These are phyloP conservation scores for Ormosia emarginata DNA, from an alignment of 306 rosid genomes.

Conservation along the genomic window DNA sequence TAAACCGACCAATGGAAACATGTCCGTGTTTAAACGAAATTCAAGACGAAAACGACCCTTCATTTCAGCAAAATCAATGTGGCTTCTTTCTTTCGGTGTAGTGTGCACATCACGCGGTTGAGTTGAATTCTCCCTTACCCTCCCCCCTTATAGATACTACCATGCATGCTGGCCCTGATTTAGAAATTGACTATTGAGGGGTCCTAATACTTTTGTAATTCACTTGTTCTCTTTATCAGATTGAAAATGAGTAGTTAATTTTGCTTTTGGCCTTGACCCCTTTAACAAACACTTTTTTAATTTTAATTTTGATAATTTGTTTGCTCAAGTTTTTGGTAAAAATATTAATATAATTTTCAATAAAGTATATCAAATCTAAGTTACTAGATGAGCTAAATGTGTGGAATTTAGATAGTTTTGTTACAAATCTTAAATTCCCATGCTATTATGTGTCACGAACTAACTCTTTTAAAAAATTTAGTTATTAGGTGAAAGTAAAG, in stretches of 20 bases:
- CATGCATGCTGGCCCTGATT: slow-evolving; percentile 40
- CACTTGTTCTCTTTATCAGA: background rate
- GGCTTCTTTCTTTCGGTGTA: slow-evolving; percentile 34
- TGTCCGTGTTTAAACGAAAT: slow-evolving; percentile 42
- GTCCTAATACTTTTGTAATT: slow-evolving; percentile 8
- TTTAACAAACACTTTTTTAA: background rate
- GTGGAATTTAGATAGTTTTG: background rate
- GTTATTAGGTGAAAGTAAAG: too few relatives aligned
- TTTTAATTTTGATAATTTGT: background rate
- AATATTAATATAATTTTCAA: background rate
- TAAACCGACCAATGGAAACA: slow-evolving; percentile 52
- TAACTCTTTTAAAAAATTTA: too few relatives aligned
- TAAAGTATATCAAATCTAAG: background rate
- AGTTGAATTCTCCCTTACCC: background rate
- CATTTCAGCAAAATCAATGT: slow-evolving; percentile 55
- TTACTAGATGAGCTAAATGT: background rate
- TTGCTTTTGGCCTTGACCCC: background rate
- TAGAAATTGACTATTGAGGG: slow-evolving; percentile 36
- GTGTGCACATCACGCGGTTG: slow-evolving; percentile 50
- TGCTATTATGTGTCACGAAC: too few relatives aligned
- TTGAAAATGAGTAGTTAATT: background rate
- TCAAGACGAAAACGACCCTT: slow-evolving; percentile 73
- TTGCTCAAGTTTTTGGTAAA: background rate
- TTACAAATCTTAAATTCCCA: too few relatives aligned
- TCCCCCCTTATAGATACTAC: slow-evolving; percentile 33